Evolutionary conservation across 2,329 filamentous ascomycete genomes (phyloP).

Genomic region (Pseudodiploospora longispora): DNA sequence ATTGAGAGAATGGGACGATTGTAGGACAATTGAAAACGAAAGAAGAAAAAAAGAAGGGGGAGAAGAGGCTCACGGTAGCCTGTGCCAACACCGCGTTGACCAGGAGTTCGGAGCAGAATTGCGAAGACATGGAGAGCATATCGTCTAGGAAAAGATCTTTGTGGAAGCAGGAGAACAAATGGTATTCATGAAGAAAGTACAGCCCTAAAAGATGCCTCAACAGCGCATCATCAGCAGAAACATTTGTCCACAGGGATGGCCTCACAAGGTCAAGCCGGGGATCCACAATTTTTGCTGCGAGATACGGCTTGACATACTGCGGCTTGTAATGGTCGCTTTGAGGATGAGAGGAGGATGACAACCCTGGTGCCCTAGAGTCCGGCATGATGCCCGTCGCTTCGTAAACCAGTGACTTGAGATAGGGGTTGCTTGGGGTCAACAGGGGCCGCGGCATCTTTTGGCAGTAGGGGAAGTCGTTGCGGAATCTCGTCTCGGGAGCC

Average conservation of each 20-base stretch:
- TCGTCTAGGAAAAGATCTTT: conserved; percentile 14
- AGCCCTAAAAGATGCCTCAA: conserved; percentile 8
- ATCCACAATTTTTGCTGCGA: conserved; percentile 17
- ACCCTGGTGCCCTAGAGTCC: background rate
- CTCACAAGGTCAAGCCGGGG: conserved; percentile 17
- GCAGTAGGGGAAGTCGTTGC: conserved; percentile 26
- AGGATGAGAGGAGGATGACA: background rate
- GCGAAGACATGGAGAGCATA: conserved; percentile 1
- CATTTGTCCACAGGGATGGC: conserved; percentile 10
- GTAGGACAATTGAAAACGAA: no score
- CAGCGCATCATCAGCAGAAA: conserved; percentile 8
- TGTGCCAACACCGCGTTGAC: conserved; percentile 9
- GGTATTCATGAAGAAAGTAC: conserved; percentile 12
- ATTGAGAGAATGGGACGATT: no score
- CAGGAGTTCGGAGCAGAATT: conserved; percentile 10
- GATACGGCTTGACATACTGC: conserved; percentile 18
- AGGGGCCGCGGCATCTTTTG: conserved; percentile 15
- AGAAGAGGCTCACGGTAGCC: conserved; percentile 4
- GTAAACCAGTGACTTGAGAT: conserved; percentile 13
- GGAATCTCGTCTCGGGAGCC: conserved; percentile 22
- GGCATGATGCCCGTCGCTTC: conserved; percentile 1
- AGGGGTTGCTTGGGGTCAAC: conserved; percentile 11
- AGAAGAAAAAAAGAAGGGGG: background rate
- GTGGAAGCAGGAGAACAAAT: conserved; percentile 8
- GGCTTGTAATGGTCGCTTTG: background rate